Evolutionary conservation across 1,139 yeast species (phyloP).

Genomic region (Suhomyces yuchorum): DNA sequence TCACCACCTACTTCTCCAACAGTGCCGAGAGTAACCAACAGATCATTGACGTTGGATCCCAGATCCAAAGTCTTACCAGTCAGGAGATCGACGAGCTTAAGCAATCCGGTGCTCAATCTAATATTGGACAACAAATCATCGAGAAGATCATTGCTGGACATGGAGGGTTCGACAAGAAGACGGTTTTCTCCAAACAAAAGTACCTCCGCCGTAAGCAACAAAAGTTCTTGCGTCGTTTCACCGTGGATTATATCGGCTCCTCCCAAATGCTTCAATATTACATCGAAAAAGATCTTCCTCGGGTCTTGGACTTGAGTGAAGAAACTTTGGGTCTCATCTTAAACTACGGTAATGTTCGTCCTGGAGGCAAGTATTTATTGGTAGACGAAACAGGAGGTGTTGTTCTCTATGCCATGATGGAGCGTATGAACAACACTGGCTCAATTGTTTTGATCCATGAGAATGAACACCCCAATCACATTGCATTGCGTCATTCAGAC

Average conservation of each 20-base stretch:
- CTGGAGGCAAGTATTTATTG: conserved; percentile 86
- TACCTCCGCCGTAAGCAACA: conserved; percentile 89
- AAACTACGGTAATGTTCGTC: conserved; percentile 76
- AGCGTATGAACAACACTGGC: conserved; percentile 86
- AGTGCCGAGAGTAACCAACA: conserved; percentile 69
- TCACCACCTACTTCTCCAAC: conserved; percentile 43
- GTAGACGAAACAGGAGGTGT: conserved; percentile 93
- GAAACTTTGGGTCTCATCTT: conserved; percentile 79
- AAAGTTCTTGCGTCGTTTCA: conserved; percentile 83
- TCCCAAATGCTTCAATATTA: conserved; percentile 75
- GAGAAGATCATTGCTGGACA: conserved; percentile 82
- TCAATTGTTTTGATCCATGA: conserved; percentile 79
- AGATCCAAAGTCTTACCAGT: conserved; percentile 70
- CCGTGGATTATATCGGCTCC: conserved; percentile 76
- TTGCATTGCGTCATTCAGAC: conserved; percentile 67
- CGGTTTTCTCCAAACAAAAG: conserved; percentile 87
- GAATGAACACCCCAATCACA: conserved; percentile 86
- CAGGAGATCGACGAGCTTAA: conserved; percentile 83
- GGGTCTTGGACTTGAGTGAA: conserved; percentile 79
- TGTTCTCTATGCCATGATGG: conserved; percentile 78
- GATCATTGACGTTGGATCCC: conserved; percentile 70
- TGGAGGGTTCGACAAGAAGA: conserved; percentile 84
- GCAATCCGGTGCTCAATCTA: conserved; percentile 59
- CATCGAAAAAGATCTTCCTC: conserved; percentile 68
- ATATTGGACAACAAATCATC: conserved; percentile 78